Conservation (phyloP, 257 asterid species). For the Cynanchum wilfordii region DNA sequence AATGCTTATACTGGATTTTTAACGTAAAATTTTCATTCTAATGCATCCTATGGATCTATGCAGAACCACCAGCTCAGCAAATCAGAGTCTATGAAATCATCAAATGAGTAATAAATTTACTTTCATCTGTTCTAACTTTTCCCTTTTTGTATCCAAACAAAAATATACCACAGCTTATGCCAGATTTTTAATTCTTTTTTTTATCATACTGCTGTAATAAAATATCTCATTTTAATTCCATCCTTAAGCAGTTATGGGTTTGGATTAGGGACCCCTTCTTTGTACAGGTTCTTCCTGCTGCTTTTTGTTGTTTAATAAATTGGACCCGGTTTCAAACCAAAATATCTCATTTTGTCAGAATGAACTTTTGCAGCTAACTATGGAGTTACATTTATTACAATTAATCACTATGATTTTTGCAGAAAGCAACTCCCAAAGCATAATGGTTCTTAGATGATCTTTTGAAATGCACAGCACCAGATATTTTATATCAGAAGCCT, state of each 20-base stretch:
- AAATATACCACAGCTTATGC: background rate
- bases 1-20: background rate
- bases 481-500: background rate
- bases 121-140: background rate
- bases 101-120: background rate
- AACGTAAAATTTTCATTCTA: conserved; percentile 1
- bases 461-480: background rate
- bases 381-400: background rate
- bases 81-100: conserved; percentile 12
- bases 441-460: background rate
- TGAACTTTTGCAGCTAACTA: background rate
- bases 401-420: background rate
- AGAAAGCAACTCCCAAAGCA: background rate
- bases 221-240: background rate
- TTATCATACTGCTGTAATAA: background rate
- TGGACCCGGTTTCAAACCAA: no score
- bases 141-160: conserved; percentile 14
- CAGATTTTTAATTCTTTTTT: background rate
- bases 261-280: no score
- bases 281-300: no score
- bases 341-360: background rate
- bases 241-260: no score
- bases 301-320: no score
- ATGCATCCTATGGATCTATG: conserved; percentile 11
- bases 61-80: conserved; percentile 28